Conservation (phyloP, 2,329 filamentous ascomycete genomes). For the Fusarium secorum region DNA sequence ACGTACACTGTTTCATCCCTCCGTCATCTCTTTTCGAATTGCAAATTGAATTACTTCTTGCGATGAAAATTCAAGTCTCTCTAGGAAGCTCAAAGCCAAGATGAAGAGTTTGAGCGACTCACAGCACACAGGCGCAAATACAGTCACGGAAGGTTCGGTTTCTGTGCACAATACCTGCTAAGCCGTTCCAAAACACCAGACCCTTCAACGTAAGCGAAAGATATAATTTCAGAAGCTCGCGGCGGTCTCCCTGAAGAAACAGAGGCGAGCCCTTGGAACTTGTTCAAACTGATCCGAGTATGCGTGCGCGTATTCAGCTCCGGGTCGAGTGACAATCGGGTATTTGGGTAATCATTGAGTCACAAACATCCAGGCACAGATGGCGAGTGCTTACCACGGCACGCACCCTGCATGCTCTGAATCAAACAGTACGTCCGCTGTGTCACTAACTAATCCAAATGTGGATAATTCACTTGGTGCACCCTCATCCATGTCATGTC, state of each 20-base stretch:
- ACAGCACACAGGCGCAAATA: not conserved
- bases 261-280: no score
- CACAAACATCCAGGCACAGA: not conserved
- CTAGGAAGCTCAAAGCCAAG: no score
- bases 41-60: not conserved
- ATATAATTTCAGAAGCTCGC: not conserved
- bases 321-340: accelerated
- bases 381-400: accelerated
- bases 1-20: not conserved
- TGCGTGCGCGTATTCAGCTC: not conserved
- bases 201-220: not conserved
- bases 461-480: accelerated
- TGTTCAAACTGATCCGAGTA: not conserved
- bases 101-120: accelerated
- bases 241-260: no score
- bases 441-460: not conserved
- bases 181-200: not conserved
- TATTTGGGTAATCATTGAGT: not conserved
- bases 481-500: not conserved
- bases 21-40: accelerated
- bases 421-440: no score
- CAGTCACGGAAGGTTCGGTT: not conserved
- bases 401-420: not conserved
- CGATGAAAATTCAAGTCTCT: accelerated
- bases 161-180: not conserved